Evolutionary conservation across 2,329 filamentous ascomycete species (phyloP).

Genomic region (Colletotrichum magnum): DNA sequence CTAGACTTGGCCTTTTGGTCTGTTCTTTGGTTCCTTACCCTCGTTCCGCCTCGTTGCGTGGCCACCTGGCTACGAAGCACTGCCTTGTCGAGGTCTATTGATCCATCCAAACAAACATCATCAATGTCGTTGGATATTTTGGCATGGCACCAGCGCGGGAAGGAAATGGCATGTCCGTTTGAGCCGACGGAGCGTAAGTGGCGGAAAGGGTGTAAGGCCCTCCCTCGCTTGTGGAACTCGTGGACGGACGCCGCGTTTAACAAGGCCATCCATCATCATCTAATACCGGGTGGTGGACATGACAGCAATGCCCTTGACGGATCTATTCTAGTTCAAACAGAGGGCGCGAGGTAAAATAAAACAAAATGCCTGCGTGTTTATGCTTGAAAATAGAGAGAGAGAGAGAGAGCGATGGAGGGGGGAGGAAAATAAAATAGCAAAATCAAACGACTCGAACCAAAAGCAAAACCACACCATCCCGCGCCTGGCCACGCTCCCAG

Average conservation of each 20-base stretch:
- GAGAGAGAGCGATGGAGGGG: not conserved
- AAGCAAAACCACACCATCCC: slow-evolving; percentile 11
- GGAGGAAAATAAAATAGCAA: not conserved
- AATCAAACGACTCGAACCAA: slow-evolving; percentile 14
- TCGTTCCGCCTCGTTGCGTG: not conserved
- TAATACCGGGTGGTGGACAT: too few relatives aligned
- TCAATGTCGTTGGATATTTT: not conserved
- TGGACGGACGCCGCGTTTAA: slow-evolving; percentile 9
- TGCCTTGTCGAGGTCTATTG: too few relatives aligned
- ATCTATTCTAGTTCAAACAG: not conserved
- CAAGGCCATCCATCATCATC: not conserved
- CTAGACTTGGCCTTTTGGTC: not conserved
- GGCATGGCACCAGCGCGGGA: slow-evolving; percentile 1
- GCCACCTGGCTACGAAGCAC: too few relatives aligned
- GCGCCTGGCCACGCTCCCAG: slow-evolving; percentile 5
- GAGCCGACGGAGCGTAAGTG: not conserved
- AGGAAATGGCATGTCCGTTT: not conserved
- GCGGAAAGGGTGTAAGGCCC: not conserved
- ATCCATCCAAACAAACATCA: not conserved
- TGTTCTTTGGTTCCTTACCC: too few relatives aligned
- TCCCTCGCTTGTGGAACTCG: slow-evolving; percentile 1
- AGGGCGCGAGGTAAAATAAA: not conserved
- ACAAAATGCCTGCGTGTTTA: not conserved
- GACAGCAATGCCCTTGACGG: not conserved
- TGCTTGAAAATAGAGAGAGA: too few relatives aligned